Percentiles rank a stretch among this genome's conserved stretches.
Evolutionary conservation across 2,329 filamentous ascomycete species (phyloP).

Genomic region (Colletotrichum acutatum): DNA sequence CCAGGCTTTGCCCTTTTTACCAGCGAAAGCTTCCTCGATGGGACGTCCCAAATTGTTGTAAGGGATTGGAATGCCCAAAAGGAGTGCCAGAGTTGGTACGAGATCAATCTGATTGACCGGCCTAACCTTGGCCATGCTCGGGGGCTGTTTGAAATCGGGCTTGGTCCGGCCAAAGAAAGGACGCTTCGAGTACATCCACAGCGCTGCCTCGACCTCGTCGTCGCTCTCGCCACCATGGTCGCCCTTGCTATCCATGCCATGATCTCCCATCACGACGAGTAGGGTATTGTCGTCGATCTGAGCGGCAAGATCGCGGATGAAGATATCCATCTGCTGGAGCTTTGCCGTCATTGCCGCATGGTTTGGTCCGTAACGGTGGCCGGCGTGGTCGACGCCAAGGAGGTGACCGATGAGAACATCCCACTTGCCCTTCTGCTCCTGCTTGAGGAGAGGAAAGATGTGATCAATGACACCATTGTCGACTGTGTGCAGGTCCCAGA

Average conservation of each 20-base stretch:
- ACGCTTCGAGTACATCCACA: constrained; percentile 98
- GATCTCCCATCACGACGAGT: constrained; percentile 97
- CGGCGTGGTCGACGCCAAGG: constrained; percentile 95
- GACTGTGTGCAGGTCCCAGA: constrained; percentile 96
- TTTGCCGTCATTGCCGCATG: constrained; percentile 93
- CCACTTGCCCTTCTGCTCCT: constrained; percentile 77
- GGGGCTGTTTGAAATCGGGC: constrained; percentile 66
- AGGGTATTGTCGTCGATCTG: constrained; percentile 86
- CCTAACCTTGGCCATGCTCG: constrained; percentile 79
- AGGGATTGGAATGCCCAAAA: constrained; percentile 91
- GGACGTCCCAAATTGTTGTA: constrained; percentile 95
- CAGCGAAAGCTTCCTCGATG: constrained; percentile 93
- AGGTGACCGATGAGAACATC: constrained; percentile 96
- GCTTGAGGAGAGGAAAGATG: constrained; percentile 82
- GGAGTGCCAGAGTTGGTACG: constrained; percentile 88
- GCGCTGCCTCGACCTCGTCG: constrained; percentile 90
- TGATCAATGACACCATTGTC: constrained; percentile 95
- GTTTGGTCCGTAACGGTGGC: constrained; percentile 93
- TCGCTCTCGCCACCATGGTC: constrained; percentile 99
- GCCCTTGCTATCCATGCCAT: constrained; percentile 97
- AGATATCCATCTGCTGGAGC: constrained; percentile 87
- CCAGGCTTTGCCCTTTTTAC: constrained; percentile 75
- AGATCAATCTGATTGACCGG: constrained; percentile 90
- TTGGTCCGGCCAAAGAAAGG: constrained; percentile 83
- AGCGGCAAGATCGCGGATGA: constrained; percentile 78